A percentile compares a stretch with the other conserved stretches of the same genome.
These are phyloP conservation scores for Coniochaeta sp. DNA, from an alignment of 2,329 filamentous ascomycete species.

Conservation along the genomic window DNA sequence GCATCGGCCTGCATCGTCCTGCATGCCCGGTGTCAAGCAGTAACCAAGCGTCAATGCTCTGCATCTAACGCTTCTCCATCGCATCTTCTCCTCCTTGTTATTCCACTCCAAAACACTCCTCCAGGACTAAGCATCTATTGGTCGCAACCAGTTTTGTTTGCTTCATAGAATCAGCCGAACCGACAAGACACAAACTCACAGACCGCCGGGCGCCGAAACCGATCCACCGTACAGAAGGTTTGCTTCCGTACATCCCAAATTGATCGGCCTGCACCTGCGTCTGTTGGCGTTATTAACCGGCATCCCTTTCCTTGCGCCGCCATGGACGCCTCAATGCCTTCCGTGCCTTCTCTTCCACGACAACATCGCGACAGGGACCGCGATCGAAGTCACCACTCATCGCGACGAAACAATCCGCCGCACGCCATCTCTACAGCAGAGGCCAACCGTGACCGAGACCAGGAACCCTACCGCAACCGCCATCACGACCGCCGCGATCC, in stretches of 20 bases:
- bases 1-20: too few relatives aligned
- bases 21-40: background rate
- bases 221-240: background rate
- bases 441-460: slow-evolving; percentile 13
- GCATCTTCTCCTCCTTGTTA: background rate
- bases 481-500: slow-evolving; percentile 10
- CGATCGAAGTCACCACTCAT: slow-evolving; percentile 5
- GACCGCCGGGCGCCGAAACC: slow-evolving; percentile 1
- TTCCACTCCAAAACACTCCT: background rate
- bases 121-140: background rate
- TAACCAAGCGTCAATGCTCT: background rate
- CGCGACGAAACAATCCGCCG: slow-evolving; percentile 10
- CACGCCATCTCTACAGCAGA: slow-evolving; percentile 10
- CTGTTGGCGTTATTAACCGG: slow-evolving; percentile 3
- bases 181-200: background rate
- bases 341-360: slow-evolving; percentile 13
- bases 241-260: background rate
- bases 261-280: background rate
- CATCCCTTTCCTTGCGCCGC: slow-evolving; percentile 7
- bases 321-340: slow-evolving; percentile 16
- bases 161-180: background rate
- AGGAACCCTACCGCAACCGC: slow-evolving; percentile 13
- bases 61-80: background rate
- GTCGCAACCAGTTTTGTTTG: background rate
- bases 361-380: slow-evolving; percentile 17